These are phyloP conservation scores for Jaltomata sinuosa DNA, from an alignment of 257 asterid genomes.

Conservation along the genomic window DNA sequence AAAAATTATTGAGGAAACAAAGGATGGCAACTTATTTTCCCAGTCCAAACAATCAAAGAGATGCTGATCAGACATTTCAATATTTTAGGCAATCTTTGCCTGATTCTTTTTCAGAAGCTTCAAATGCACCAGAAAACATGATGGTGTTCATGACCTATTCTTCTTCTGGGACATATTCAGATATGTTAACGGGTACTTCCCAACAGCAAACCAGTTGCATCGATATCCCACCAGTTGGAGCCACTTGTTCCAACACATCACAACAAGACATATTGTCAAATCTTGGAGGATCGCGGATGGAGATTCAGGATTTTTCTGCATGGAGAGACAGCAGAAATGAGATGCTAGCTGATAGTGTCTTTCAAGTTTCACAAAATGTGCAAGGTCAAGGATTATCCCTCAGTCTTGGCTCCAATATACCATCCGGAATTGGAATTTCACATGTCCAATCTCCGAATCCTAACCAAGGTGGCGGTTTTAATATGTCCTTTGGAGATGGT, in stretches of 20 bases:
- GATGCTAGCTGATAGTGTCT: conserved; percentile 27
- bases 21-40: conserved; percentile 59
- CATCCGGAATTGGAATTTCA: conserved; percentile 37
- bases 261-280: conserved; percentile 35
- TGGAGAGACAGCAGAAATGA: conserved; percentile 43
- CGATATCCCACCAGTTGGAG: conserved; percentile 21
- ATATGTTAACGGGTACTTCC: conserved; percentile 26
- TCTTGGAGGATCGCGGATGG: conserved; percentile 34
- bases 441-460: conserved; percentile 34
- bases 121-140: conserved; percentile 29
- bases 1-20: neutral
- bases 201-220: conserved; percentile 23
- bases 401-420: conserved; percentile 52
- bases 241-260: conserved; percentile 31
- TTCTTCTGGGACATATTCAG: conserved; percentile 40
- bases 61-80: conserved; percentile 33
- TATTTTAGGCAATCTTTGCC: conserved; percentile 47
- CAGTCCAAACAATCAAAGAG: conserved; percentile 42
- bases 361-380: conserved; percentile 29
- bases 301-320: conserved; percentile 28
- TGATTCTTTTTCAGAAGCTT: conserved; percentile 39
- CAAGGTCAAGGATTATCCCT: conserved; percentile 75
- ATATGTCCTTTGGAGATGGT: conserved; percentile 25
- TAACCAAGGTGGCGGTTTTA: conserved; percentile 22
- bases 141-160: conserved; percentile 55